A percentile compares a stretch with the other conserved stretches of the same genome.
Evolutionary conservation across 2,329 filamentous ascomycete genomes (phyloP).

Genomic region (Alternaria hordeiaustralica): DNA sequence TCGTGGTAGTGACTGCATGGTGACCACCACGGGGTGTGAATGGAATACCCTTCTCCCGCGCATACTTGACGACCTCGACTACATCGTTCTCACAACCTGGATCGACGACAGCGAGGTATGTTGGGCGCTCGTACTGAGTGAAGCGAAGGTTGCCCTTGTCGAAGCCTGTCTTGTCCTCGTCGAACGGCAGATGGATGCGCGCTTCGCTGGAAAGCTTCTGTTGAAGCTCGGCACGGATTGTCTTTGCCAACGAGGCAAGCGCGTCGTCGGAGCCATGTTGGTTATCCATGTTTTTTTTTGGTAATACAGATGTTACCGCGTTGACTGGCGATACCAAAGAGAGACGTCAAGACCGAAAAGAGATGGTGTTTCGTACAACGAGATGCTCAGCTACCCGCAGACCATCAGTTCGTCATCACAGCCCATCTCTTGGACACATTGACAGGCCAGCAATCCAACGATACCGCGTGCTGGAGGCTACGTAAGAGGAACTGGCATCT

Average conservation of each 20-base stretch:
- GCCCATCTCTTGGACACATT: neutral
- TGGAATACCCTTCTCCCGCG: slow-evolving; percentile 5
- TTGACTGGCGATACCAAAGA: neutral
- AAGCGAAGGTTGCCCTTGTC: slow-evolving; percentile 7
- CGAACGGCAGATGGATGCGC: neutral
- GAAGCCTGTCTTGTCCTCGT: neutral
- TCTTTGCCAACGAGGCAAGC: neutral
- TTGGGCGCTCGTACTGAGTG: slow-evolving; percentile 9
- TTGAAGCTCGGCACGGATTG: slow-evolving; percentile 9
- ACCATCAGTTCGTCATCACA: neutral
- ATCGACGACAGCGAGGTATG: slow-evolving; percentile 4
- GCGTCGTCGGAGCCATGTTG: neutral
- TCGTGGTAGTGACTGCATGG: slow-evolving; percentile 7
- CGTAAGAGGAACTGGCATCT: neutral
- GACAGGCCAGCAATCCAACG: neutral
- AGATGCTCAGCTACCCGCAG: neutral
- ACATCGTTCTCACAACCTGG: slow-evolving; percentile 6
- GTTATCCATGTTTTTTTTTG: neutral
- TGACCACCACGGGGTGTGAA: slow-evolving; percentile 10
- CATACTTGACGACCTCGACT: slow-evolving; percentile 3
- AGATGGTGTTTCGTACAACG: neutral
- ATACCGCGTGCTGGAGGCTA: neutral
- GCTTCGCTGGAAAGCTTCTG: slow-evolving; percentile 1
- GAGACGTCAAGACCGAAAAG: neutral
- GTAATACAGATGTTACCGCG: neutral